Conservation (phyloP, 257 asterid genomes). For the Lavandula angustifolia region DNA sequence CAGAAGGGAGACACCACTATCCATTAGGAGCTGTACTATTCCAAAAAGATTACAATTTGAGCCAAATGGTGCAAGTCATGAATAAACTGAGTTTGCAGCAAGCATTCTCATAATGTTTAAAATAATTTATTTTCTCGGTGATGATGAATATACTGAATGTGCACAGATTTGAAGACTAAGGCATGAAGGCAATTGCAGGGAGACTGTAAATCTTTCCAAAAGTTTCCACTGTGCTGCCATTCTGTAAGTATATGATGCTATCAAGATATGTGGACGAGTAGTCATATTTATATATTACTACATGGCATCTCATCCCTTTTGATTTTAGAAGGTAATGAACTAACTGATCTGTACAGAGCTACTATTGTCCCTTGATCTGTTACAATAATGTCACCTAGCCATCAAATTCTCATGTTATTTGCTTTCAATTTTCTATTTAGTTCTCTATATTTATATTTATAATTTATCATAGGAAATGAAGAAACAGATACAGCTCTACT, state of each 20-base stretch:
- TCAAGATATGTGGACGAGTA: conserved; percentile 2
- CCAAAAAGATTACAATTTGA: not conserved
- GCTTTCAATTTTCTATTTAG: not conserved
- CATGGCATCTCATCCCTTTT: not conserved
- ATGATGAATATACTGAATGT: conserved; percentile 22
- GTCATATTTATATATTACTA: conserved; percentile 9
- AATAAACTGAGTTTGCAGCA: not conserved
- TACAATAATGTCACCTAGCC: too few relatives aligned
- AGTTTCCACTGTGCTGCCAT: not conserved
- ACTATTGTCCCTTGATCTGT: conserved; percentile 11
- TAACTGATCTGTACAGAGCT: conserved; percentile 12
- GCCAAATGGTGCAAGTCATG: not conserved
- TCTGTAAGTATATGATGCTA: conserved; percentile 21
- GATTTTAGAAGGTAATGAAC: not conserved
- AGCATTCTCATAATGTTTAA: not conserved
- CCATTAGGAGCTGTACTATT: too few relatives aligned
- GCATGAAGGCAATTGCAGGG: conserved; percentile 18
- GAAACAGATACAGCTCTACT: conserved; percentile 15
- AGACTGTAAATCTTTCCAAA: too few relatives aligned
- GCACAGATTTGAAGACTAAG: conserved; percentile 27
- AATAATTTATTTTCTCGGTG: not conserved
- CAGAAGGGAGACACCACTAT: too few relatives aligned
- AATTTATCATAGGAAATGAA: conserved; percentile 6
- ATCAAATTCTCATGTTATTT: not conserved
- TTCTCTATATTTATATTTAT: not conserved